Evolutionary conservation across 495 filamentous ascomycete species (phyloP).

Genomic region (Neurospora hispaniola): DNA sequence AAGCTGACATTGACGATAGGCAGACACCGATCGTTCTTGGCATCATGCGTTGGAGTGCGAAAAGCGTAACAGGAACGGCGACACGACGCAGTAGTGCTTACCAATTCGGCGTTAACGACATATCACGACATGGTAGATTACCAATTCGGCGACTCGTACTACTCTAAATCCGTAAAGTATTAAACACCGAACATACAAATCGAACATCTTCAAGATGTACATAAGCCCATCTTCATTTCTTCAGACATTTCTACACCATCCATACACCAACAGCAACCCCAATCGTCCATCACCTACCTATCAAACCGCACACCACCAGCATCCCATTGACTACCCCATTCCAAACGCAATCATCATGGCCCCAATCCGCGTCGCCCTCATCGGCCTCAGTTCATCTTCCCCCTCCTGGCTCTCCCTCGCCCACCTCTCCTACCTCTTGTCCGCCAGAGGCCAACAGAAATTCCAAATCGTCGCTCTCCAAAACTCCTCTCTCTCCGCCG

Average conservation of each 20-base stretch:
- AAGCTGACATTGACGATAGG: not conserved
- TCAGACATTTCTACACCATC: not conserved
- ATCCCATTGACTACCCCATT: not conserved
- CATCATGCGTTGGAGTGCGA: not conserved
- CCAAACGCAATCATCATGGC: slow-evolving; percentile 4
- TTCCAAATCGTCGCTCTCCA: slow-evolving; percentile 50
- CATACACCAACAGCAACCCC: not conserved
- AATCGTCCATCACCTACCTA: too few species aligned
- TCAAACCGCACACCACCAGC: too few species aligned
- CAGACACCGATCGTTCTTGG: not conserved
- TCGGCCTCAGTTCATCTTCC: slow-evolving; percentile 44
- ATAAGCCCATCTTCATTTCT: not conserved
- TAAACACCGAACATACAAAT: not conserved
- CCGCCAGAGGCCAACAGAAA: slow-evolving; percentile 22
- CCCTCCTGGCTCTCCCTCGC: slow-evolving; percentile 43
- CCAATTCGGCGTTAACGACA: not conserved
- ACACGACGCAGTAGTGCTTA: not conserved
- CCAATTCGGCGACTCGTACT: not conserved
- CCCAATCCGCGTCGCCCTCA: slow-evolving; percentile 44
- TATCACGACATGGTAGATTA: not conserved
- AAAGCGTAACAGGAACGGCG: not conserved
- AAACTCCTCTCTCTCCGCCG: slow-evolving; percentile 42
- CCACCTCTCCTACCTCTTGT: slow-evolving; percentile 48
- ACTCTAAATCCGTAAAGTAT: not conserved
- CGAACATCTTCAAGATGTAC: not conserved